Evolutionary conservation across 2,329 filamentous ascomycete species (phyloP).

Genomic region (Pseudohalonectria lignicola): DNA sequence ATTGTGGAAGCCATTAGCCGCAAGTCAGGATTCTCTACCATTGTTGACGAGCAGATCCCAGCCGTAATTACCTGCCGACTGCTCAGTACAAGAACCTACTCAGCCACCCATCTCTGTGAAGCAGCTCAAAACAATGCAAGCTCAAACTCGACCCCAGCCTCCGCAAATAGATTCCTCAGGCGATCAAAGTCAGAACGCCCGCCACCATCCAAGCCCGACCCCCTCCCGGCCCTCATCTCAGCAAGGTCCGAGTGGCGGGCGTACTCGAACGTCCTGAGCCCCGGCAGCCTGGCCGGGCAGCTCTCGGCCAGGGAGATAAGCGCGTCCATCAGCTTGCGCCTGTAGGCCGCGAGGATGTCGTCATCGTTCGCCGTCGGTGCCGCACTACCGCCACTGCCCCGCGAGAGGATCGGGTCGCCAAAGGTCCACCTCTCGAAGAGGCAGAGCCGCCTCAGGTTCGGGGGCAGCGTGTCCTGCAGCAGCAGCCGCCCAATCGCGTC

Average conservation of each 20-base stretch:
- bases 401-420: not conserved
- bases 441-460: not conserved
- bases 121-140: too few relatives aligned
- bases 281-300: not conserved
- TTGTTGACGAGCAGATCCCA: too few relatives aligned
- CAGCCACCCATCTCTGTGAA: too few relatives aligned
- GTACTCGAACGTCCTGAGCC: not conserved
- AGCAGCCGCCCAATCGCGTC: not conserved
- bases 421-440: slow-evolving; percentile 1
- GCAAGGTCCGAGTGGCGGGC: not conserved
- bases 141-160: not conserved
- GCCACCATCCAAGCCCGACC: too few relatives aligned
- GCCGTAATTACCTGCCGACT: too few relatives aligned
- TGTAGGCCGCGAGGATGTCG: not conserved
- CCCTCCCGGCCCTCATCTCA: too few relatives aligned
- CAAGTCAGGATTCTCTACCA: too few relatives aligned
- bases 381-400: not conserved
- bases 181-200: not conserved
- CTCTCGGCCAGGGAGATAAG: not conserved
- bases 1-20: too few relatives aligned
- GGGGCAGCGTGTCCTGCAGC: not conserved
- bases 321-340: not conserved
- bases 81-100: too few relatives aligned
- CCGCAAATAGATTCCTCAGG: not conserved
- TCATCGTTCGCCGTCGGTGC: too few relatives aligned